phyloP scores from a whole-genome alignment of 1,139 yeast genomes.

The Suhomyces panamericanus region DNA sequence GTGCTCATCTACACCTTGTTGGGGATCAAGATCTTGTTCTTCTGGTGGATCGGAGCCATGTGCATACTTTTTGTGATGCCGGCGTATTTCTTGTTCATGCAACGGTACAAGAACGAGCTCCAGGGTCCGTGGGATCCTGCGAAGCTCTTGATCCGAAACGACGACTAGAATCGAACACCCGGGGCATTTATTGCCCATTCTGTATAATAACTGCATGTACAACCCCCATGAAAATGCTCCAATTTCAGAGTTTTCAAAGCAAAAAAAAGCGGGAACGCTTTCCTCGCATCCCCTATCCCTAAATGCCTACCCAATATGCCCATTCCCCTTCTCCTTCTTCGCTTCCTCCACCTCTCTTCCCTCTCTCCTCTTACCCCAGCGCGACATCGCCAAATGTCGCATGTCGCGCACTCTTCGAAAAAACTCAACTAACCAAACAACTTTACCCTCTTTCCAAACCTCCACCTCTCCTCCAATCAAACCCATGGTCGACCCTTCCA shows the following conservation, averaged over 20 bases:
- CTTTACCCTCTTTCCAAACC: not conserved
- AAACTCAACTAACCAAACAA: conserved; percentile 2
- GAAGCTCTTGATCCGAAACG: conserved; percentile 43
- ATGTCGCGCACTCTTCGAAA: conserved; percentile 4
- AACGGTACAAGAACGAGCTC: conserved; percentile 79
- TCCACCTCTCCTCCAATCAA: conserved; percentile 3
- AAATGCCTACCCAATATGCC: too few species aligned
- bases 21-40: conserved; percentile 40
- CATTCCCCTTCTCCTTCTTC: not conserved
- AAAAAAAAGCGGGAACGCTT: too few species aligned
- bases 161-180: not conserved
- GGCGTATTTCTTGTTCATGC: conserved; percentile 66
- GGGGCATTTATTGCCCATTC: not conserved
- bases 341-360: not conserved
- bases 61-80: conserved; percentile 63
- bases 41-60: conserved; percentile 53
- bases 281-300: too few species aligned
- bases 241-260: not conserved
- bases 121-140: conserved; percentile 97
- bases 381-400: conserved; percentile 7
- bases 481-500: conserved; percentile 2
- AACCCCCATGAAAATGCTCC: not conserved
- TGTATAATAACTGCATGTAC: not conserved
- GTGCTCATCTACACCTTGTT: conserved; percentile 31
- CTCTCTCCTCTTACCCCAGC: not conserved